Evolutionary conservation across 306 rosid genomes (phyloP), one percentile per base, ranked within the genome.

Genomic region (Abrus precatorius): DNA sequence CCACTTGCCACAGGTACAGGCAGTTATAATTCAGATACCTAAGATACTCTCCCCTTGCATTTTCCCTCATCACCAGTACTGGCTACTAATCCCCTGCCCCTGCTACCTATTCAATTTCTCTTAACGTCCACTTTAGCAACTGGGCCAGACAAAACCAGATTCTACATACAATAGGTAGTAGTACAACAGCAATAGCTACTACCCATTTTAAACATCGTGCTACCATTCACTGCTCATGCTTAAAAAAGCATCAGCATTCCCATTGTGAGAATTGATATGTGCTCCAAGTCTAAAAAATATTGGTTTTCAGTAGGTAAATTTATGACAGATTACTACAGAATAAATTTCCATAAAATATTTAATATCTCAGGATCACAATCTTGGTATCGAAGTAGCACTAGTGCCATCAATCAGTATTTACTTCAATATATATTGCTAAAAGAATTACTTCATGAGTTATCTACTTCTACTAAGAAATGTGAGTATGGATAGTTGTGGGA

Each of bases 401-500:
- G 29, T 32, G 5, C 67, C 43, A 64, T 75, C 44, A 4, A 30
- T 60, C 60, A 41, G 7, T 50, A 60, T 55, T 60, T 70, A 69
- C 50, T 83, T 69, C 77, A 33, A 12, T 33, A 62, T 10, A 53
- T 60, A 45, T 54, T 36, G 40, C 71, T 30, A 77, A 62, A 69
- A 44, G 4, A 77, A 28, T 38, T 40, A 64, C 40, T 41, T 41
- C 14, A 41, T 32, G 6, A 14, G 5, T 71, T n/a, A 57, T 69
- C 53, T 50, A 30, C 75, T 69, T 30, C 56, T 64, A 72, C 41
- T 67, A 72, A 56, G 69, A 41, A 50, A 27, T 29, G 27, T 20
- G 20, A 20, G 20, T 20, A 20, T 20, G 20, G 20, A 45, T 11
- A 29, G 8, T 41, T 49, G 50, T 11, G 9, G 11, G 62, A 62